Evolutionary conservation across 2,329 filamentous ascomycete genomes (phyloP), one percentile per base, ranked within the genome.

Genomic region (Waltergamsia citrina): DNA sequence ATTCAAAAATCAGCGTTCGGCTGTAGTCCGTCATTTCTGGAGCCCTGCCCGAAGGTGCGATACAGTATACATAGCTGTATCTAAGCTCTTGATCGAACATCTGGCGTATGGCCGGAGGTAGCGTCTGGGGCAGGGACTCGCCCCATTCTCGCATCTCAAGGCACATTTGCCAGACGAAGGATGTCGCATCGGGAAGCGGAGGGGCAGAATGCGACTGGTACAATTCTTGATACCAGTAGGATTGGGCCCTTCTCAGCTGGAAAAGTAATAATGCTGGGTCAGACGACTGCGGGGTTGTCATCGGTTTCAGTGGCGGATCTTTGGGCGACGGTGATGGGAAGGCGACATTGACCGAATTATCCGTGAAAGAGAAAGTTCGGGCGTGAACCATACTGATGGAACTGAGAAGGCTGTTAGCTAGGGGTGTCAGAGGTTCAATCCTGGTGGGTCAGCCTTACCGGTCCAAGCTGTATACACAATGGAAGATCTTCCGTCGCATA

Each of bases 361-460:
- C 90, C 0, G 86, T 90, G 51, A 96, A 95, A 0, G 90, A 94
- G 54, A 95, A 95, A 0, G 87, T 81, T 22, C 86, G 72, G 9
- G 84, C 84, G 44, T 93, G 78, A 5, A 90, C 84, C 65, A 94
- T 83, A 45, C 87, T 94, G 29, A 93, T 88, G 9, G 85, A 79
- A 49, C 86, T 87, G 5, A 20, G 17, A 8, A 28, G 12, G 5
- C 44, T 35, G 40, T 53, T 35, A 57, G 47, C 34, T 5, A 27
- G 25, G n/a, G 25, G n/a, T 27, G 6, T 27, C n/a, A n/a, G n/a
- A n/a, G n/a, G n/a, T n/a, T n/a, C n/a, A n/a, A 17, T 19, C 30
- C 12, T 5, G 35, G 11, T 7, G 7, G 7, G 14, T 1, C 12
- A 21, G 12, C 11, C 69, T 30, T 54, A 87, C 85, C 86, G 75